phyloP scores from a whole-genome alignment of 78 protist genomes.

The Mantamonas sphyraenae region DNA sequence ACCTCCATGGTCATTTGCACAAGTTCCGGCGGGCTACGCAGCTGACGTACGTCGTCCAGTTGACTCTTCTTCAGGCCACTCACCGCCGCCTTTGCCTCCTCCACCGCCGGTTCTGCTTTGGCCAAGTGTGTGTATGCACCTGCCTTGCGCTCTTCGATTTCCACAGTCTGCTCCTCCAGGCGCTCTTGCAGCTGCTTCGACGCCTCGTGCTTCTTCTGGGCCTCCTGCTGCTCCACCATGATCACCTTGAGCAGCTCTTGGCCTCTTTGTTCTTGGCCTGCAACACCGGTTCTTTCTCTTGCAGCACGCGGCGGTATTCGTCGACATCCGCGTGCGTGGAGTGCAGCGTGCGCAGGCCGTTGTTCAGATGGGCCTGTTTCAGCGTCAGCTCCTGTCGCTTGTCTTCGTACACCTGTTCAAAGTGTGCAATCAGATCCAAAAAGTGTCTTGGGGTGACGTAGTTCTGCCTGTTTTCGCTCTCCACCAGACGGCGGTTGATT shows the following conservation, averaged over 20 bases:
- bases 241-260: slow-evolving; percentile 70
- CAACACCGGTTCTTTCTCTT: slow-evolving; percentile 23
- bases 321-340: slow-evolving; percentile 6
- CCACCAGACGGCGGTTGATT: slow-evolving; percentile 33
- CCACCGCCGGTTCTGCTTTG: slow-evolving; percentile 76
- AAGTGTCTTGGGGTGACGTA: slow-evolving; percentile 94
- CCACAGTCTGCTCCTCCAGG: slow-evolving; percentile 37
- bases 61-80: slow-evolving; percentile 56
- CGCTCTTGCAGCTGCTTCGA: slow-evolving; percentile 33
- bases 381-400: slow-evolving; percentile 79
- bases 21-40: slow-evolving; percentile 72
- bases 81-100: slow-evolving; percentile 68
- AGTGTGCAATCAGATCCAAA: slow-evolving; percentile 88
- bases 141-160: slow-evolving; percentile 22
- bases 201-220: slow-evolving; percentile 50
- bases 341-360: slow-evolving; percentile 75
- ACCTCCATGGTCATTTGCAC: slow-evolving; percentile 75
- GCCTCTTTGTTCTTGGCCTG: slow-evolving; percentile 49
- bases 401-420: slow-evolving; percentile 49
- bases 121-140: slow-evolving; percentile 59
- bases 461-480: slow-evolving; percentile 58
- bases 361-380: slow-evolving; percentile 83
- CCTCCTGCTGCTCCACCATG: slow-evolving; percentile 55
- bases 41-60: slow-evolving; percentile 67
- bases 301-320: slow-evolving; percentile 44